Evolutionary conservation across 306 rosid species (phyloP), one percentile per base, ranked within the genome.

Genomic region (Alnus glutinosa): DNA sequence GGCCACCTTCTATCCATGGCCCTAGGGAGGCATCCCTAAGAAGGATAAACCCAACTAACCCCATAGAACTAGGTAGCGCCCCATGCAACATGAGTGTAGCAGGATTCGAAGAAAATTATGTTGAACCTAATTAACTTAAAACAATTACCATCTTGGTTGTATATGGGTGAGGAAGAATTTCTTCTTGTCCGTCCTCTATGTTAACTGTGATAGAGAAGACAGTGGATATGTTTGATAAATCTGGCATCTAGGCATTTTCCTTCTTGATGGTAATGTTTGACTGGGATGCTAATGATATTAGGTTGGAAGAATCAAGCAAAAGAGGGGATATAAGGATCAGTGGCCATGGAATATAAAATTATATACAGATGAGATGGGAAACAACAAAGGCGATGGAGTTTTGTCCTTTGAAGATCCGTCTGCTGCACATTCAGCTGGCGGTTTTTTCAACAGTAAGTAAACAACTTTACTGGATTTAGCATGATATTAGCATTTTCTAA

Each of bases 271-370:
- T 68, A n/a, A 18, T 68, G 13, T 39, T 42, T 4, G 72, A 68
- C 15, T 39, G 69, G 72, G 72, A 68, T 39, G n/a, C 4, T 39
- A 18, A 52, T 34, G 47, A 50, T 51, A 7, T 71, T 80, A 96
- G 99, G 97, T 96, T 85, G 99, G 97, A 83, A 93, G 98, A 83
- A 96, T 96, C 85, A 96, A 96, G 79, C 99, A 96, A 83, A 96
- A 96, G 85, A 91, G 99, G 80, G 99, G 99, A 12, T 96, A 96
- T 81, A 96, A 93, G 83, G 99, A 96, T 84, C 99, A 96, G 79
- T 96, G 99, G 99, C 99, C 99, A 61, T 96, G 87, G 85, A 96
- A 96, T 78, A 90, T 96, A 72, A 96, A 91, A 85, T 90, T 96
- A 70, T 96, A 96, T 88, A 91, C 96, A 0, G 99, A 96, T 75